Conservation (phyloP, 2,329 filamentous ascomycete genomes). For the Tolypocladium cylindrosporum region DNA sequence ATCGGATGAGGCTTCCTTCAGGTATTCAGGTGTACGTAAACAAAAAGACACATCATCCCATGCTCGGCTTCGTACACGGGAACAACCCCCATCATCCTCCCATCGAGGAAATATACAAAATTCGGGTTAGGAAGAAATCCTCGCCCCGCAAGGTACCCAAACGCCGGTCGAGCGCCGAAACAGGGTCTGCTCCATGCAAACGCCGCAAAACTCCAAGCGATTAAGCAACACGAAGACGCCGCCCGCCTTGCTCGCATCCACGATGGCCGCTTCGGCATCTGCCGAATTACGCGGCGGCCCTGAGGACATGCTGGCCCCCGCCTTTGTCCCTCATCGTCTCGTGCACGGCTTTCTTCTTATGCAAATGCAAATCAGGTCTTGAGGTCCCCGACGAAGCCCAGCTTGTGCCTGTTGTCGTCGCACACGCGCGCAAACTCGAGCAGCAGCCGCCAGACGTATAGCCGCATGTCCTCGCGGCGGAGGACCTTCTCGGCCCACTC, state of each 20-base stretch:
- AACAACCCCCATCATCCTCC: not conserved
- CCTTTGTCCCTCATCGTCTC: not conserved
- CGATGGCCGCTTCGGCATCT: not conserved
- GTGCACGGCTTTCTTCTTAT: not conserved
- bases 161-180: not conserved
- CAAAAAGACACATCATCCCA: not conserved
- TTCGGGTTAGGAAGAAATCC: not conserved
- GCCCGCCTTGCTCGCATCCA: not conserved
- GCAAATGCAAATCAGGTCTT: not conserved
- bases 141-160: not conserved
- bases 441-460: conserved; percentile 54
- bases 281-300: not conserved
- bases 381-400: conserved; percentile 36
- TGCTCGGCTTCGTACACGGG: not conserved
- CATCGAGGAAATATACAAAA: not conserved
- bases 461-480: conserved; percentile 53
- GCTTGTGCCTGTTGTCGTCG: conserved; percentile 30
- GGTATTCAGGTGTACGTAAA: not conserved
- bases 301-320: not conserved
- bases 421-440: conserved; percentile 46
- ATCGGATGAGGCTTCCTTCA: not conserved
- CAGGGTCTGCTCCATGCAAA: not conserved
- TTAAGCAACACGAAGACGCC: not conserved
- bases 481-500: conserved; percentile 53
- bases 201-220: not conserved